Evolutionary conservation across 495 filamentous ascomycete genomes (phyloP).

Genomic region (Stereocaulon alpinum): DNA sequence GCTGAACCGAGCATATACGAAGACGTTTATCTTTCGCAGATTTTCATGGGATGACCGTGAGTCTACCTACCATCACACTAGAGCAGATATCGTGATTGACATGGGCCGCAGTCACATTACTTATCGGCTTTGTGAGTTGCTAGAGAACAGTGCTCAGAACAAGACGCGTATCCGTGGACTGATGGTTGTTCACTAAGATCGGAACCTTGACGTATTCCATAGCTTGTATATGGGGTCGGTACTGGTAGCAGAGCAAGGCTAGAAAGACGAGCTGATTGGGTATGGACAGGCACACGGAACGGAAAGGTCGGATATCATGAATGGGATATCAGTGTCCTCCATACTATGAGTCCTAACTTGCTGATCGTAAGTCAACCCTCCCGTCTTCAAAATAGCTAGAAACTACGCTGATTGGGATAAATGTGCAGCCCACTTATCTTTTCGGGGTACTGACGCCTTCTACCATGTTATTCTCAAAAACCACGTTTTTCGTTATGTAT

Average conservation of each 20-base stretch:
- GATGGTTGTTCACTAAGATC: not conserved
- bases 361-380: not conserved
- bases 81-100: not conserved
- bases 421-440: conserved; percentile 1
- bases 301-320: not conserved
- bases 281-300: not conserved
- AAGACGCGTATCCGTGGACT: not conserved
- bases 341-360: not conserved
- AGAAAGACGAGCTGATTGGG: not conserved
- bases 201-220: not conserved
- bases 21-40: conserved; percentile 3
- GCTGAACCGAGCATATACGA: conserved; percentile 6
- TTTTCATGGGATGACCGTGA: conserved; percentile 11
- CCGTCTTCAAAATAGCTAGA: not conserved
- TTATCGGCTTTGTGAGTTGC: not conserved
- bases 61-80: not conserved
- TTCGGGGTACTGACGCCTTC: not conserved
- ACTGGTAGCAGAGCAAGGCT: not conserved
- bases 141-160: not conserved
- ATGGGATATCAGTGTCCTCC: conserved; percentile 5
- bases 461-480: conserved; percentile 12
- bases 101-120: not conserved
- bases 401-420: not conserved
- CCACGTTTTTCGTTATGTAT: conserved; percentile 19
- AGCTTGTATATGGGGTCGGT: not conserved